A percentile compares a stretch with the other conserved stretches of the same genome.
phyloP scores from a whole-genome alignment of 106 monocot genomes.

The Iris macrosiphon region DNA sequence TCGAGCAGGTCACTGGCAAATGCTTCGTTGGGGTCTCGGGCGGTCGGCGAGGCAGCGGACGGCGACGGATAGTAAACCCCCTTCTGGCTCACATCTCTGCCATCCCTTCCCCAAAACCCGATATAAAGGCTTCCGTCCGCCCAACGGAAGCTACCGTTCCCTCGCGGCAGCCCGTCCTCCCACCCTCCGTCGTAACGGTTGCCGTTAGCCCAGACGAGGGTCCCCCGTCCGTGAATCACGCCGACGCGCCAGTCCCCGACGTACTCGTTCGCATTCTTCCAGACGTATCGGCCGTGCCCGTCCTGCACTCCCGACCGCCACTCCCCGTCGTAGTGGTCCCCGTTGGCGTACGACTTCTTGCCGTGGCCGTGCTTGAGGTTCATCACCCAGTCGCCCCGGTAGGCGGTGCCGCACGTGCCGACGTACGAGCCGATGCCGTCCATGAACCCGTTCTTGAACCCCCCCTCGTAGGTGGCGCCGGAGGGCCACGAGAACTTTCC shows the following conservation, averaged over 20 bases:
- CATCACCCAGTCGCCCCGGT: slow-evolving; percentile 33
- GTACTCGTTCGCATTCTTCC: slow-evolving; percentile 52
- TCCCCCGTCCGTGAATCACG: slow-evolving; percentile 32
- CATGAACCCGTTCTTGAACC: slow-evolving; percentile 44
- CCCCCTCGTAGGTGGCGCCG: slow-evolving; percentile 60
- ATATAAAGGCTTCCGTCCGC: slow-evolving; percentile 39
- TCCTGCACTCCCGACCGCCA: slow-evolving; percentile 44
- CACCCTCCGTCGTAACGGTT: slow-evolving; percentile 52
- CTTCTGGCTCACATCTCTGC: neutral
- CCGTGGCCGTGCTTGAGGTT: slow-evolving; percentile 49
- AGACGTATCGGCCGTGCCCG: slow-evolving; percentile 44
- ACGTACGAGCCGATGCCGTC: slow-evolving; percentile 45
- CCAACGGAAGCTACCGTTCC: slow-evolving; percentile 39
- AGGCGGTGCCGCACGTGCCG: slow-evolving; percentile 36
- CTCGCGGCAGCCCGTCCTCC: slow-evolving; percentile 43
- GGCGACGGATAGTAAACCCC: neutral
- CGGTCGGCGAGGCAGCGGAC: neutral
- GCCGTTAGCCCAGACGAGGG: slow-evolving; percentile 42
- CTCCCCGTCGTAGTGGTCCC: slow-evolving; percentile 58
- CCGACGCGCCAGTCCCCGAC: slow-evolving; percentile 46
- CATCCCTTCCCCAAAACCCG: neutral
- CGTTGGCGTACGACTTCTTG: slow-evolving; percentile 41
- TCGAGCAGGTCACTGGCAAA: no score
- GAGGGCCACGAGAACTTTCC: slow-evolving; percentile 75
- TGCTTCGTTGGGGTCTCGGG: no score